Base-by-base conservation (phyloP, 176 grass and related monocot genomes). In the Cocos nucifera region DNA sequence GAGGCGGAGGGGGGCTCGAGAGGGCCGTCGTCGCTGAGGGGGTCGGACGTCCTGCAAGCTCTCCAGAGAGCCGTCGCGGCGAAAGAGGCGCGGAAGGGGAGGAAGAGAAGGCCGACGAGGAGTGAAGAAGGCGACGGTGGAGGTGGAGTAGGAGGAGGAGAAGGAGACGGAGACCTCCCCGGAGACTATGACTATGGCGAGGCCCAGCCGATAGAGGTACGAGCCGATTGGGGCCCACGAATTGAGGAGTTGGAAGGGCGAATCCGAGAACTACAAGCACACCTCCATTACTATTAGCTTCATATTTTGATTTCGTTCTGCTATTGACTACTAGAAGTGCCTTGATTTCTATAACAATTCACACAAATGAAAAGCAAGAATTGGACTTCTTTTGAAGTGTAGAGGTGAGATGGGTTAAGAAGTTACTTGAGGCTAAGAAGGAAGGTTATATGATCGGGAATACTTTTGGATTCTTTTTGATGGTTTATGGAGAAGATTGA, bases 1-100 rank as follows among this genome's bases (percentile, higher is more conserved):
- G 48, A 48, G 15, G 10, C 6, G 1, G 63, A 17, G 16, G 24
- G 57, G 26, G 15, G 62, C 27, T 23, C 59, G 16, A 53, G 59
- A 53, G 58, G 3, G 58, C 1, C 75, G 15, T 16, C 20, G 22
- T 67, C 71, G 62, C 79, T 83, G 19, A 59, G 73, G 12, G 80
- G 80, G 6, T 77, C 76, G 0, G 80, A 77, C 59, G 80, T 88
- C 5, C 85, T 83, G 64, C 69, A 52, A 12, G 85, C 80, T 18
- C 51, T 88, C 63, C 69, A 77, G 68, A 73, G 64, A 22, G 80
- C 73, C 21, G 61, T 63, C 1, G 73, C 80, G 1, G 65, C 69
- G 61, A 83, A 79, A 69, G 73, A 77, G 61, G 80, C 80, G 25
- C 71, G 39, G 76, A 73, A 49, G 72, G 51, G 17, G 65, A 67